phyloP scores from a whole-genome alignment of 768 basidiomycete species.

The Sarcodon aspratus region DNA sequence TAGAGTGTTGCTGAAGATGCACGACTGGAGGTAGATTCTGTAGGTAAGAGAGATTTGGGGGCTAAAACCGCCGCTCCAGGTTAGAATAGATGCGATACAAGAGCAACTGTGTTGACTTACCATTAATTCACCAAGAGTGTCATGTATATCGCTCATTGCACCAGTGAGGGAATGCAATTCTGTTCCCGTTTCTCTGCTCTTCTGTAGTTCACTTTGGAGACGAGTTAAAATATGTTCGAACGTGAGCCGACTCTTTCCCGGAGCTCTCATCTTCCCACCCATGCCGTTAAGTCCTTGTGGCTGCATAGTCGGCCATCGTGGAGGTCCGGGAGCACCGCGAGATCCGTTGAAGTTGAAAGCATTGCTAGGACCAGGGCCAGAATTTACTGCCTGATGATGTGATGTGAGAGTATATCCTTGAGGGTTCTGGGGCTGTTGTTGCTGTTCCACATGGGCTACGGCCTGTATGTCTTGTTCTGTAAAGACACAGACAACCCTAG shows the following conservation, averaged over 20 bases:
- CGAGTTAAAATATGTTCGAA: constrained; percentile 89
- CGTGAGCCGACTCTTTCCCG: constrained; percentile 77
- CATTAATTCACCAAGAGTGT: constrained; percentile 75
- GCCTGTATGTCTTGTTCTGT: constrained; percentile 74
- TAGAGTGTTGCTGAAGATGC: no score
- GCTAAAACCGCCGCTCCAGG: constrained; percentile 77
- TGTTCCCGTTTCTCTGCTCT: constrained; percentile 85
- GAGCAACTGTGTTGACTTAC: constrained; percentile 49
- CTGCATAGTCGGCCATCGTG: constrained; percentile 46
- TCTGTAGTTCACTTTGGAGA: constrained; percentile 85
- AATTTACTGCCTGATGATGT: constrained; percentile 1
- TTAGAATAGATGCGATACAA: constrained; percentile 71
- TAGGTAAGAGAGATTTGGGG: no score
- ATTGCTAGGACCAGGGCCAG: constrained; percentile 10
- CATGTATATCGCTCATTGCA: constrained; percentile 85
- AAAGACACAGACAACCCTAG: constrained; percentile 84
- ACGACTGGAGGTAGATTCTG: no score
- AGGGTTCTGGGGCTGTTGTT: constrained; percentile 29
- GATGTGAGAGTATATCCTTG: constrained; percentile 22
- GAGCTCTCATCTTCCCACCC: no score
- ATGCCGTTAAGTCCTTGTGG: constrained; percentile 56
- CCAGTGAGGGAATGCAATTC: constrained; percentile 71
- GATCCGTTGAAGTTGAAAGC: no score
- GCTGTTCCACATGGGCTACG: constrained; percentile 60
- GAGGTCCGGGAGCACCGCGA: constrained; percentile 25